Percentiles rank a stretch among this genome's conserved stretches.
Conservation (phyloP, 225 moss, liverwort and hornwort species). For the Pseudoscleropodium purum region DNA sequence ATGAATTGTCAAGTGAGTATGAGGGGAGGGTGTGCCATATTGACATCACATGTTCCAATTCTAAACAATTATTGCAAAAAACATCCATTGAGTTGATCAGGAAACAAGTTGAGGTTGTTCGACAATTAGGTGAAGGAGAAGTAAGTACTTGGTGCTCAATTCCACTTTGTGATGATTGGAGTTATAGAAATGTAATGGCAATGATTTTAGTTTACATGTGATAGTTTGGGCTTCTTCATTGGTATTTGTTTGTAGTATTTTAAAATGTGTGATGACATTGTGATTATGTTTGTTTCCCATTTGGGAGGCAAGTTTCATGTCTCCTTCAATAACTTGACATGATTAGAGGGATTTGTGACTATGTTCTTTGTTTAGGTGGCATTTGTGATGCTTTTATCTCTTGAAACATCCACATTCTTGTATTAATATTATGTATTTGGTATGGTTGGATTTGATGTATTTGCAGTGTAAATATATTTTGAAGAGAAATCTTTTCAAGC, state of each 20-base stretch:
- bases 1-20: not conserved
- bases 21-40: not conserved
- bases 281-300: rapidly evolving
- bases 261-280: not conserved
- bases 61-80: not conserved
- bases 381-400: not conserved
- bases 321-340: too few species aligned
- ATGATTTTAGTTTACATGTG: not conserved
- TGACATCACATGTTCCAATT: not conserved
- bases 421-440: rapidly evolving
- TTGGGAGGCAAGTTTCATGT: not conserved
- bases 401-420: not conserved
- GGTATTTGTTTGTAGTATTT: not conserved
- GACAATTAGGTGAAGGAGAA: not conserved
- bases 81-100: not conserved
- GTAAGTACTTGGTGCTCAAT: not conserved
- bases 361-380: not conserved
- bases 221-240: not conserved
- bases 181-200: rapidly evolving
- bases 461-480: not conserved
- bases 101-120: not conserved
- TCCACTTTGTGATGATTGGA: not conserved
- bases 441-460: not conserved
- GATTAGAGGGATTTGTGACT: too few species aligned
- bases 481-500: not conserved